Conservation (phyloP, 2,329 filamentous ascomycete genomes). For the Fusarium ramigenum region DNA sequence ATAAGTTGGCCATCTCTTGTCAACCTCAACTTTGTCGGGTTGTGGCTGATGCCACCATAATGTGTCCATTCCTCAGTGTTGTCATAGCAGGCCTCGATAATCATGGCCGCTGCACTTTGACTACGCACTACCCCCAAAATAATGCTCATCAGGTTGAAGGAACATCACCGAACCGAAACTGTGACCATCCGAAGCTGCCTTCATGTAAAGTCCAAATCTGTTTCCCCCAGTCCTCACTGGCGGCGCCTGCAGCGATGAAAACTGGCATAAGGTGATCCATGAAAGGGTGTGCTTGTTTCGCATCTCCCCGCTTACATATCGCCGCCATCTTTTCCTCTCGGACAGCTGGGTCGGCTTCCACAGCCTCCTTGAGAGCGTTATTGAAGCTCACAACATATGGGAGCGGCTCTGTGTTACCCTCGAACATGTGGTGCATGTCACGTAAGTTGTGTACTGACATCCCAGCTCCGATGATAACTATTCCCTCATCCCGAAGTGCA, state of each 20-base stretch:
- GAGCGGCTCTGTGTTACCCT: constrained; percentile 55
- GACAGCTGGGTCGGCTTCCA: constrained; percentile 54
- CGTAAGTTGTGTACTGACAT: constrained; percentile 80
- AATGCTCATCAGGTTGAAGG: constrained; percentile 8
- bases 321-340: constrained; percentile 53
- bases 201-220: constrained; percentile 59
- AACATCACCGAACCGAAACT: constrained; percentile 58
- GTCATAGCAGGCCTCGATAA: background rate
- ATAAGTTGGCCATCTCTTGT: background rate
- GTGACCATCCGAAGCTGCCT: constrained; percentile 56
- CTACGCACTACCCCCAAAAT: constrained; percentile 2
- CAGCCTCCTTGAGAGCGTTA: constrained; percentile 72
- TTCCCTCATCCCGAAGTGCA: constrained; percentile 71
- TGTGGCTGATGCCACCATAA: background rate
- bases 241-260: constrained; percentile 58
- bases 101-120: background rate
- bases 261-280: constrained; percentile 63
- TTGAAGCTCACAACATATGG: constrained; percentile 73
- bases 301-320: constrained; percentile 54
- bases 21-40: background rate
- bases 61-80: background rate
- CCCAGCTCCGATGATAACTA: constrained; percentile 75
- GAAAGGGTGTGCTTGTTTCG: constrained; percentile 57
- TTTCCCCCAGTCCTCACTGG: constrained; percentile 53
- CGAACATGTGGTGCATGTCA: constrained; percentile 53